A percentile compares a stretch with the other conserved stretches of the same genome.
Evolutionary conservation across 1,139 yeast species (phyloP).

Genomic region (Hansenula sp.): DNA sequence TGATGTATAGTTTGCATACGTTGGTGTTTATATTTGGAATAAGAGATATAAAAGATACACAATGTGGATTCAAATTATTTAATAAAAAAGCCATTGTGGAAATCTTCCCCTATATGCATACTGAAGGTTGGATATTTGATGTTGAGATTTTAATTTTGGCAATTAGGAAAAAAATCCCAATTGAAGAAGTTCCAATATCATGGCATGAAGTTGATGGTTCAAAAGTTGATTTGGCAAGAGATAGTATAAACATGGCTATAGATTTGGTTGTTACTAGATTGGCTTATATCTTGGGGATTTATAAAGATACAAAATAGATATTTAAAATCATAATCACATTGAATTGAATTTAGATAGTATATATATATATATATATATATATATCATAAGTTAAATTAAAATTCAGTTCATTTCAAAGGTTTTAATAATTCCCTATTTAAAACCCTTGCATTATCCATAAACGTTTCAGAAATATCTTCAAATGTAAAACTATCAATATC

Average conservation of each 20-base stretch:
- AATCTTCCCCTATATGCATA: constrained; percentile 90
- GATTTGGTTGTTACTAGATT: constrained; percentile 88
- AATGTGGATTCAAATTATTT: constrained; percentile 94
- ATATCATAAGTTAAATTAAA: too few relatives aligned
- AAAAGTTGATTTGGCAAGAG: constrained; percentile 87
- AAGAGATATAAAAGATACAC: constrained; percentile 83
- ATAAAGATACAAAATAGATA: constrained; percentile 35
- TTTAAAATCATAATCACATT: neutral
- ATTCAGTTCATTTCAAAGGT: constrained; percentile 4
- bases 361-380: too few relatives aligned
- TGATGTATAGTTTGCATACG: constrained; percentile 91
- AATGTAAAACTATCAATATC: constrained; percentile 55
- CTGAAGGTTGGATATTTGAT: constrained; percentile 98
- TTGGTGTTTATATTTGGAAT: constrained; percentile 88
- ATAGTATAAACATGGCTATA: constrained; percentile 91
- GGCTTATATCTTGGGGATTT: constrained; percentile 84
- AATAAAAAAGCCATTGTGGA: constrained; percentile 58
- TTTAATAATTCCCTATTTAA: constrained; percentile 37
- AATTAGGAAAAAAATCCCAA: constrained; percentile 58
- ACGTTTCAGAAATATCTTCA: constrained; percentile 68
- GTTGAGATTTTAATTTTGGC: constrained; percentile 88
- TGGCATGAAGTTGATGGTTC: constrained; percentile 99
- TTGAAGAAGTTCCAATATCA: constrained; percentile 78
- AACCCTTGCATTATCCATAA: constrained; percentile 66
- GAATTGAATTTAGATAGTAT: neutral